A percentile compares a stretch with the other conserved stretches of the same genome.
Conservation (phyloP, 495 filamentous ascomycete species). For the Lasiosphaeria hispida region DNA sequence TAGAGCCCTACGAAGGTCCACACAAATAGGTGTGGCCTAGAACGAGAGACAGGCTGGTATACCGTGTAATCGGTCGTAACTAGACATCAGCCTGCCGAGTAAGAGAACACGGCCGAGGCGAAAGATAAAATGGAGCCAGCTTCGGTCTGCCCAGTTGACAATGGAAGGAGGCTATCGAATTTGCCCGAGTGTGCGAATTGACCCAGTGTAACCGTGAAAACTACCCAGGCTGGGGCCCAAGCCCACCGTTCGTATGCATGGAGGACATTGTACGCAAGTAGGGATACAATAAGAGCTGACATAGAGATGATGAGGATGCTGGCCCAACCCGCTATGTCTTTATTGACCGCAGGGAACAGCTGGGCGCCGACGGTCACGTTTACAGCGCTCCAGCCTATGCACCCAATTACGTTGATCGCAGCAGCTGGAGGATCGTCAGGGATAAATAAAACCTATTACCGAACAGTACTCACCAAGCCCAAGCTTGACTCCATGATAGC, state of each 20-base stretch:
- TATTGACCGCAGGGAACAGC: slow-evolving; percentile 71
- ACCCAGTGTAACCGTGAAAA: slow-evolving; percentile 75
- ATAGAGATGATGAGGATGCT: slow-evolving; percentile 73
- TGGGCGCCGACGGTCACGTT: slow-evolving; percentile 79
- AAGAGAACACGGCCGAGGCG: slow-evolving; percentile 71
- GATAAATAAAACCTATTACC: too few relatives aligned
- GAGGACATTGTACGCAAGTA: slow-evolving; percentile 76
- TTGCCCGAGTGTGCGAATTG: slow-evolving; percentile 72
- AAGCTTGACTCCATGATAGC: slow-evolving; percentile 67
- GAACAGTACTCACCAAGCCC: too few relatives aligned
- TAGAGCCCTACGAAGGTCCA: slow-evolving; percentile 70
- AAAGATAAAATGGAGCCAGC: slow-evolving; percentile 68
- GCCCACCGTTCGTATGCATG: slow-evolving; percentile 75
- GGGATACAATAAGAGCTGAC: slow-evolving; percentile 65
- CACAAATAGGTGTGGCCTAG: slow-evolving; percentile 61
- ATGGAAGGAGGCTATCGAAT: slow-evolving; percentile 67
- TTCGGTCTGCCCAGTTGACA: slow-evolving; percentile 56
- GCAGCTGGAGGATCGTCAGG: slow-evolving; percentile 53
- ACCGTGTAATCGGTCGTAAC: slow-evolving; percentile 83
- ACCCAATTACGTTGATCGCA: slow-evolving; percentile 73
- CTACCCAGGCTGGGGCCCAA: slow-evolving; percentile 74
- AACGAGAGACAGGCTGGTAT: slow-evolving; percentile 64
- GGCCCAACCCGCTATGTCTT: slow-evolving; percentile 63
- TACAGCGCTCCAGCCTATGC: slow-evolving; percentile 72
- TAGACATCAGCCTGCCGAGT: slow-evolving; percentile 70